A percentile compares a stretch with the other conserved stretches of the same genome.
These are phyloP conservation scores for Niebla homalea DNA, from an alignment of 495 filamentous ascomycete genomes.

Conservation along the genomic window DNA sequence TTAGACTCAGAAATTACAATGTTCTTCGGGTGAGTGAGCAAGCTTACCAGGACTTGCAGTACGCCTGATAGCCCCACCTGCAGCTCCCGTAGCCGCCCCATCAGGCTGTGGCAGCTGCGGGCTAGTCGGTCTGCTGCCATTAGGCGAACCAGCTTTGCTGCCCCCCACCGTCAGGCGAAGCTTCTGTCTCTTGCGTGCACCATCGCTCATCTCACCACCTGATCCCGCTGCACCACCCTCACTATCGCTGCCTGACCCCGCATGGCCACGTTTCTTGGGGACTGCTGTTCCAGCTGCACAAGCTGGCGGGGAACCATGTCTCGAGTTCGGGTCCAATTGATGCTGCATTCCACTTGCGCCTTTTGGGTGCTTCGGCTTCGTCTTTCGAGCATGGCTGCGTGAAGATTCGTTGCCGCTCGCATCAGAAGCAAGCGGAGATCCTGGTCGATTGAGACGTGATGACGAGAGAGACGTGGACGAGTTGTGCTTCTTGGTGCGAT, in stretches of 20 bases:
- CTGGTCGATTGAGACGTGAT: conserved; percentile 57
- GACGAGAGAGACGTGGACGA: conserved; percentile 41
- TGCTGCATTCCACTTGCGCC: conserved; percentile 23
- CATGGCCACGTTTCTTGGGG: conserved; percentile 34
- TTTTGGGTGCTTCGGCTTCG: conserved; percentile 34
- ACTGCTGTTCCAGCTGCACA: conserved; percentile 12
- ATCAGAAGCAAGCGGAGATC: conserved; percentile 77
- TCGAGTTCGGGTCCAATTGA: conserved; percentile 43
- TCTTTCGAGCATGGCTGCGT: conserved; percentile 72
- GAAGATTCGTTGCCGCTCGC: conserved; percentile 80
- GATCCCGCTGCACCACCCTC: conserved; percentile 54
- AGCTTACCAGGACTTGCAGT: conserved; percentile 15
- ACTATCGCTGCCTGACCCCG: conserved; percentile 63
- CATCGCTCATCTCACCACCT: conserved; percentile 57
- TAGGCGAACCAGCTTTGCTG: conserved; percentile 39
- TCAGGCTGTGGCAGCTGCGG: conserved; percentile 34
- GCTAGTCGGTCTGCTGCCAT: conserved; percentile 40
- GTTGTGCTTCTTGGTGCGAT: conserved; percentile 37
- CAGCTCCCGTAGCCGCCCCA: conserved; percentile 19
- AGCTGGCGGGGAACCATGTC: conserved; percentile 23
- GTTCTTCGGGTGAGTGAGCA: conserved; percentile 1
- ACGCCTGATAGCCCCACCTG: conserved; percentile 20
- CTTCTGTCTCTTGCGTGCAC: conserved; percentile 38
- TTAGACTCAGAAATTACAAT: background rate
- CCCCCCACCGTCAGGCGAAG: conserved; percentile 36